phyloP scores from a whole-genome alignment of 257 asterid species.

The Datura wrightii region DNA sequence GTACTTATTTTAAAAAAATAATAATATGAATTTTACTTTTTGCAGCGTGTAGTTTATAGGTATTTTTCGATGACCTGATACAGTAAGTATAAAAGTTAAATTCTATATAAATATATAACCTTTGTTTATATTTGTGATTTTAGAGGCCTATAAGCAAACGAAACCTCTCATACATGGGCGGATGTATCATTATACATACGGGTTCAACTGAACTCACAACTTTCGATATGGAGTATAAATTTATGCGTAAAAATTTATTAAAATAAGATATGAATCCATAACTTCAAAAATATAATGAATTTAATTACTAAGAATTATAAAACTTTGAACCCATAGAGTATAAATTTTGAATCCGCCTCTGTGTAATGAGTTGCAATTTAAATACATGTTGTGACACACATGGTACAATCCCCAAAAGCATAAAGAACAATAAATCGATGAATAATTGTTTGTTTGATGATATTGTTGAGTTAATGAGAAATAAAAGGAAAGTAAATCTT shows the following conservation, averaged over 20 bases:
- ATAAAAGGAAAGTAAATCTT: background rate
- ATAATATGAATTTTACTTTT: background rate
- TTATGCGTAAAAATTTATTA: no score
- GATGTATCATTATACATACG: no score
- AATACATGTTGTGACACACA: background rate
- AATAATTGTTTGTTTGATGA: background rate
- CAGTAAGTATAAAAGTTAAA: background rate
- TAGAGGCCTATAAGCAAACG: background rate
- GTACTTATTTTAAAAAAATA: background rate
- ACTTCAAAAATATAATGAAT: no score
- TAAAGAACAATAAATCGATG: background rate
- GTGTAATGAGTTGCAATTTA: background rate
- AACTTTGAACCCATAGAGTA: no score
- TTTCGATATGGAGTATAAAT: no score
- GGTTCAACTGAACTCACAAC: no score
- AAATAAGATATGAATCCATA: no score
- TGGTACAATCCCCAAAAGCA: background rate
- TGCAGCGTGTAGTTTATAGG: background rate
- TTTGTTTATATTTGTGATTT: background rate
- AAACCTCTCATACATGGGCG: background rate
- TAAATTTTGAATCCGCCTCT: no score
- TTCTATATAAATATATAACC: background rate
- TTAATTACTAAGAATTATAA: no score
- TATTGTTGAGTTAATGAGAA: background rate
- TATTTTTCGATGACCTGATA: background rate